These are phyloP conservation scores for Chrysosporium queenslandicum DNA, from an alignment of 2,329 filamentous ascomycete species.

Conservation along the genomic window DNA sequence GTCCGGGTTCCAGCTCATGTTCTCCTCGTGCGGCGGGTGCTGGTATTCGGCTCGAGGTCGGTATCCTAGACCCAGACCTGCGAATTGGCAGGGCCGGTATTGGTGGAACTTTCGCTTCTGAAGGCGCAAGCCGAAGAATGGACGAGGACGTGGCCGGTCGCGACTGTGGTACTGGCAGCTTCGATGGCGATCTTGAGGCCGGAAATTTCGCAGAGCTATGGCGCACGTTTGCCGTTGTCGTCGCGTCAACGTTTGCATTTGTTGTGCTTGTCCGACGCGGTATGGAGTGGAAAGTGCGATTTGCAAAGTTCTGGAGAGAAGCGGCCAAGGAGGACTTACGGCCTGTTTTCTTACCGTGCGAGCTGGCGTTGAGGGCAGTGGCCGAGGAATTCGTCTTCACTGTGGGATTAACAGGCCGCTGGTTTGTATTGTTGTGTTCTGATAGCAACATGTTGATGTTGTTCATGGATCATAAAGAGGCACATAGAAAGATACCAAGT, in stretches of 20 bases:
- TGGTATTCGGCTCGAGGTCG: conserved; percentile 6
- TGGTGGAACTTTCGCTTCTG: neutral
- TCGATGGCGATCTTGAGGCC: conserved; percentile 1
- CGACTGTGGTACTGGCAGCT: conserved; percentile 4
- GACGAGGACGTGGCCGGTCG: conserved; percentile 2
- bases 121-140: neutral
- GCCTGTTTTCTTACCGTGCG: conserved; percentile 14
- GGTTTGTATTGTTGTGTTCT: neutral
- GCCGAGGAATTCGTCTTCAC: neutral
- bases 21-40: neutral
- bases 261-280: conserved; percentile 11
- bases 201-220: neutral
- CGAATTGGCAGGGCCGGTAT: neutral
- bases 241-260: neutral
- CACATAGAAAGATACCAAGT: neutral
- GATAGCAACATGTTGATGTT: neutral
- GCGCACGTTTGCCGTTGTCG: neutral
- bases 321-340: conserved; percentile 17
- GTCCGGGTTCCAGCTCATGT: neutral
- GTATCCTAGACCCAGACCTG: conserved; percentile 5
- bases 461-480: neutral
- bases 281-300: conserved; percentile 16
- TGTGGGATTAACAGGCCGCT: neutral
- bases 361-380: neutral
- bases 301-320: conserved; percentile 20